Conservation (phyloP, 768 basidiomycete genomes). For the Mycena galopus region DNA sequence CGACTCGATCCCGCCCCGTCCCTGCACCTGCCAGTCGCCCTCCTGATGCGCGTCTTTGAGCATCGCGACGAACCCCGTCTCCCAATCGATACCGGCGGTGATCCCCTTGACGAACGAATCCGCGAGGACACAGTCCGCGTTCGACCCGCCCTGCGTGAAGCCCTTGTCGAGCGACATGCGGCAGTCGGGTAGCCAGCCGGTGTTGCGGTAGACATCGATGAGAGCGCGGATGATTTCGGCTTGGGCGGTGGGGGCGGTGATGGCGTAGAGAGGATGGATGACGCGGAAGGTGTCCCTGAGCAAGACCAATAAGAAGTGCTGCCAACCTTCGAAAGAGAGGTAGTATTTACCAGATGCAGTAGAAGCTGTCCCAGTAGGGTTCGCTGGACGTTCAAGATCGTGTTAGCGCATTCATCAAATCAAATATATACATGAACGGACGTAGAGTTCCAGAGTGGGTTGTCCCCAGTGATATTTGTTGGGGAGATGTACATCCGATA, state of each 20-base stretch:
- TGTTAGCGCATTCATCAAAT: no score
- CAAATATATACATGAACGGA: no score
- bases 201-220: conserved; percentile 43
- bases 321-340: no score
- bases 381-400: no score
- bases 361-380: conserved; percentile 43
- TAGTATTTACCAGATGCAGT: conserved; percentile 41
- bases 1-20: conserved; percentile 28
- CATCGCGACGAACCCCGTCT: conserved; percentile 41
- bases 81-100: conserved; percentile 42
- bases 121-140: conserved; percentile 43
- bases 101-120: conserved; percentile 45
- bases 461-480: conserved; percentile 44
- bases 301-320: not conserved
- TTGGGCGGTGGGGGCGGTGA: conserved; percentile 33
- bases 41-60: conserved; percentile 34
- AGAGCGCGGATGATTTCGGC: conserved; percentile 43
- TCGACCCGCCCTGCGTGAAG: conserved; percentile 45
- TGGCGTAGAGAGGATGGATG: conserved; percentile 32
- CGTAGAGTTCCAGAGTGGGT: conserved; percentile 42
- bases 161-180: conserved; percentile 45
- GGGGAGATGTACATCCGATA: conserved; percentile 43
- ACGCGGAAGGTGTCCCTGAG: conserved; percentile 36
- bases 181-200: conserved; percentile 44
- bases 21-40: conserved; percentile 31